A percentile compares a stretch with the other conserved stretches of the same genome.
Evolutionary conservation across 164 flowering plant species (phyloP).

Genomic region (Piper betle): DNA sequence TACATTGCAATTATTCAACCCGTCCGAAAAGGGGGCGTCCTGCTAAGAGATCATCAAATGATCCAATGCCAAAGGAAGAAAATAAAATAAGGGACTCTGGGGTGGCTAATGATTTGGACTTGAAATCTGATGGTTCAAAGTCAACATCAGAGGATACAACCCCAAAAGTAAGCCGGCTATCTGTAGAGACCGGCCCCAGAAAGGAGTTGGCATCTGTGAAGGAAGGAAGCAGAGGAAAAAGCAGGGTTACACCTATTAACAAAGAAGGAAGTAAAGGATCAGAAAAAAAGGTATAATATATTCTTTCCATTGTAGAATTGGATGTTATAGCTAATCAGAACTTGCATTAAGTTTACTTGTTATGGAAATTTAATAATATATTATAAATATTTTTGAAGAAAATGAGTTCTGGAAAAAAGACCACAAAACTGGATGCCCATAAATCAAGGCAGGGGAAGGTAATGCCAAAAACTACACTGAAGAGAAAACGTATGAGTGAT

Average conservation of each 20-base stretch:
- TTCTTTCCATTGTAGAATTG: not conserved
- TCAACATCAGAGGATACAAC: not conserved
- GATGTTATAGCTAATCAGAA: not conserved
- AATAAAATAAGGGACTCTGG: constrained; percentile 19
- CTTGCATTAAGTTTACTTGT: no score
- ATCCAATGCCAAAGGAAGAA: constrained; percentile 2
- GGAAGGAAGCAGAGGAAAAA: constrained; percentile 19
- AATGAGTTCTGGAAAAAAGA: constrained; percentile 19
- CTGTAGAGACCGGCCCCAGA: not conserved
- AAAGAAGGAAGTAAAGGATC: constrained; percentile 17
- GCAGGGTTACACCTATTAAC: constrained; percentile 16
- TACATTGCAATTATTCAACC: constrained; percentile 19
- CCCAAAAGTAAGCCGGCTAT: not conserved
- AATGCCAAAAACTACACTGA: constrained; percentile 27
- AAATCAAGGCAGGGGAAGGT: constrained; percentile 19
- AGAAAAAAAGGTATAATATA: constrained; percentile 14
- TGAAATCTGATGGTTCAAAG: constrained; percentile 6
- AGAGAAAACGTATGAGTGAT: constrained; percentile 44
- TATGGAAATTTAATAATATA: not conserved
- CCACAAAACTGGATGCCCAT: constrained; percentile 24
- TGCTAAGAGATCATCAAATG: constrained; percentile 14
- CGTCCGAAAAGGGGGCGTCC: constrained; percentile 22
- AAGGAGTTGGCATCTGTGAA: constrained; percentile 14
- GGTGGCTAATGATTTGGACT: constrained; percentile 25
- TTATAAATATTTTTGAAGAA: constrained; percentile 15